Evolutionary conservation across 2,329 filamentous ascomycete species (phyloP), one percentile per base, ranked within the genome.

Genomic region (Sarocladium brachiariae): DNA sequence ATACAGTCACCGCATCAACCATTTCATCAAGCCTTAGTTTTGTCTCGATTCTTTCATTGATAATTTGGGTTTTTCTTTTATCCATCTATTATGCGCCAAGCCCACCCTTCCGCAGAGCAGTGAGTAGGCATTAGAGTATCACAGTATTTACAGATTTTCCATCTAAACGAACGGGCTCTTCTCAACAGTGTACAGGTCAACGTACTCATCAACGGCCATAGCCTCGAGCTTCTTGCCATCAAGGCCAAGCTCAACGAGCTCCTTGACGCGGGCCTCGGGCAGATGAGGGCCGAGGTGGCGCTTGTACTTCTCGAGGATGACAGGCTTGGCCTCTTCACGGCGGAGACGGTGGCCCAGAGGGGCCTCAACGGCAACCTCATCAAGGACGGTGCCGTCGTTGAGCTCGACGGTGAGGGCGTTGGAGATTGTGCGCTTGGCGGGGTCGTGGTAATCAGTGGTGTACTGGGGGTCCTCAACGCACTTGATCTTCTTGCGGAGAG

Each of bases 381-480:
- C 86, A 31, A 97, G 77, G 9, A 93, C 78, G 43, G 90, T 96
- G 62, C 93, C 93, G 66, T 97, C 92, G 69, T 96, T 93, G 59
- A 99, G 79, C 63, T 86, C 92, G 53, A 99, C 91, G 25, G 91
- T 96, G 58, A 99, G 78, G 8, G 91, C 93, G 74, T 99, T 99
- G 69, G 90, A 89, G 72, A 99, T 99, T 70, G 90, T 96, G 62
- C 93, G 89, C 75, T 95, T 88, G 59, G 79, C 75, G 25, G 93
- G 89, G 75, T 97, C 80, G 68, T 99, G 93, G 83, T 99, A 99
- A 71, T 97, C 92, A 66, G 78, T 73, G 59, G 93, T 97, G 78
- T 91, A 97, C 71, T 92, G 81, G 52, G 89, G 87, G 72, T 99
- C 93, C 74, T 99, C 93, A 50, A 96, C 89, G 70, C 93, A 99